Evolutionary conservation across 1,284 basidiomycete species (phyloP).

Genomic region (Hemileccinum hortonii): DNA sequence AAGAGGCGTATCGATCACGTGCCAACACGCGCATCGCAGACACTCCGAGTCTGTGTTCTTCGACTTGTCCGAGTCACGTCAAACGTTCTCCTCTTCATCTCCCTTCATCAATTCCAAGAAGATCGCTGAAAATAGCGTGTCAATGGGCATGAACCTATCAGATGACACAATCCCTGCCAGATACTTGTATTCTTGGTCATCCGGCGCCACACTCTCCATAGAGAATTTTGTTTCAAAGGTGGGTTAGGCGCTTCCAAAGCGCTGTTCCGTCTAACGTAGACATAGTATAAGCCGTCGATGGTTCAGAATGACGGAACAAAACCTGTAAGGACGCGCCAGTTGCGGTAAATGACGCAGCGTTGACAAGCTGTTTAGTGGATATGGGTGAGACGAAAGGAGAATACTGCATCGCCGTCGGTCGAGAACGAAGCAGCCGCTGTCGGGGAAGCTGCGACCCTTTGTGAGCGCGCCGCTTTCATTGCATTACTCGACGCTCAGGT

Average conservation of each 20-base stretch:
- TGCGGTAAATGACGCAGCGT: neutral
- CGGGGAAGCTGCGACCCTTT: conserved; percentile 44
- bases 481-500: neutral
- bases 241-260: neutral
- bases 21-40: neutral
- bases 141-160: conserved; percentile 1
- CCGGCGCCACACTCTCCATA: conserved; percentile 14
- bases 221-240: conserved; percentile 28
- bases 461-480: conserved; percentile 37
- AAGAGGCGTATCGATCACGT: neutral
- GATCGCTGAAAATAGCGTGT: conserved; percentile 12
- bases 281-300: conserved; percentile 70
- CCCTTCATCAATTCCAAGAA: neutral
- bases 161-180: conserved; percentile 15
- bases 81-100: neutral
- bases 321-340: conserved; percentile 45
- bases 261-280: conserved; percentile 2
- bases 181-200: conserved; percentile 31
- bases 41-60: no score
- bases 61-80: no score
- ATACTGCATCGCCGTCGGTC: conserved; percentile 19
- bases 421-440: conserved; percentile 36
- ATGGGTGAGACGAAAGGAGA: conserved; percentile 50
- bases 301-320: conserved; percentile 72
- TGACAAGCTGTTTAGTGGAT: conserved; percentile 52